These are phyloP conservation scores for Fusarium protoensiforme DNA, from an alignment of 2,329 filamentous ascomycete genomes.

Conservation along the genomic window DNA sequence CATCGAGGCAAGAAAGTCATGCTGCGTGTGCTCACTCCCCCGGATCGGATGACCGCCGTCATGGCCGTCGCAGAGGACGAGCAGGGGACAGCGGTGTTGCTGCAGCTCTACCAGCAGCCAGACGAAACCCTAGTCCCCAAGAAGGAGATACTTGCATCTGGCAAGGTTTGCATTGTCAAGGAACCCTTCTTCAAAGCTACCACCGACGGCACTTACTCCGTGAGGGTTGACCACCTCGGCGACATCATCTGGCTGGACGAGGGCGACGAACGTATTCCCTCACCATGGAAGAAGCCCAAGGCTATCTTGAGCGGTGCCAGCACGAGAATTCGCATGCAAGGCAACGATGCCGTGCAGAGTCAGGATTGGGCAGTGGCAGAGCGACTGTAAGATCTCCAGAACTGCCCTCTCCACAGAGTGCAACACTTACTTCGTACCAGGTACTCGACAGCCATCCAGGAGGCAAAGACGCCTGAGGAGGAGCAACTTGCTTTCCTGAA, in stretches of 20 bases:
- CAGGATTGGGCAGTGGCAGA: conserved; percentile 45
- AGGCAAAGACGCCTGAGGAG: conserved; percentile 42
- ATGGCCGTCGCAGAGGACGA: conserved; percentile 54
- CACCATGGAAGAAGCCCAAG: conserved; percentile 44
- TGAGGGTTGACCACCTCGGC: conserved; percentile 64
- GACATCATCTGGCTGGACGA: conserved; percentile 56
- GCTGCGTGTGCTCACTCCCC: conserved; percentile 34
- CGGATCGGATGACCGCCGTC: conserved; percentile 28
- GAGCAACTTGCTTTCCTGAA: conserved; percentile 48
- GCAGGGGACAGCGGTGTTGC: conserved; percentile 42
- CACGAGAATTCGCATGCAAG: conserved; percentile 38
- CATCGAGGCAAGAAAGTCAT: conserved; percentile 29
- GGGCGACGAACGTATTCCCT: conserved; percentile 53
- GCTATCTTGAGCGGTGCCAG: background rate
- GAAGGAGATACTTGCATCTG: conserved; percentile 48
- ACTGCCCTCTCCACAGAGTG: background rate
- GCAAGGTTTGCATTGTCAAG: conserved; percentile 58
- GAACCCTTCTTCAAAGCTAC: conserved; percentile 63
- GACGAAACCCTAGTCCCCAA: conserved; percentile 48
- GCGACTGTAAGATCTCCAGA: conserved; percentile 44
- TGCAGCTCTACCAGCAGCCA: conserved; percentile 57
- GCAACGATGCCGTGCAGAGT: conserved; percentile 48
- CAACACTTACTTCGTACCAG: background rate
- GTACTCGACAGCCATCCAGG: conserved; percentile 3
- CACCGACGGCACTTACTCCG: conserved; percentile 51